Evolutionary conservation across 192 early-diverging fungal genomes (phyloP), one percentile per base, ranked within the genome.

Genomic region (Umbelopsis vinacea): DNA sequence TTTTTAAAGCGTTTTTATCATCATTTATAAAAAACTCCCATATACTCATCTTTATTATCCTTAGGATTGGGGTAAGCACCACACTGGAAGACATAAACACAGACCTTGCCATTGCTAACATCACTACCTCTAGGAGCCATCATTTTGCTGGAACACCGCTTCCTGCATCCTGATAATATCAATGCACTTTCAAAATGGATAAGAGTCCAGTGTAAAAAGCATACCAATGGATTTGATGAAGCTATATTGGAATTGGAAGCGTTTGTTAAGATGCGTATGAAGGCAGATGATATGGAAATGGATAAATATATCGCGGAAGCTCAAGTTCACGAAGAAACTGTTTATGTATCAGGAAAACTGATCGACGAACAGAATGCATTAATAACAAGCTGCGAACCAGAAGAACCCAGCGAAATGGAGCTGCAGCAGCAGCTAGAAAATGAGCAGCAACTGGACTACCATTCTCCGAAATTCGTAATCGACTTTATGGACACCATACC

Each of bases 161-260:
- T 91, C 76, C 78, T 81, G 0, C 78, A 81, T 23, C 24, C 73
- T 1, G 60, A 78, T 6, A 86, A 85, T 38, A 69, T 82, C 3
- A n/a, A 69, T 19, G 81, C 83, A 38, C 80, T 95, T 22, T 92
- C 93, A 2, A 81, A 82, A 47, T 95, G 93, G 93, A 86, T 93
- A 26, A 79, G 84, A 21, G 57, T 35, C 14, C 79, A 69, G 8
- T 72, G 77, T 21, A 72, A 71, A 46, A 80, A 47, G 53, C 70
- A 29, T 0, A 70, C 53, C 40, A 11, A 23, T 11, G 53, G 71
- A 12, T 86, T 86, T 46, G 80, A 75, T 10, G 52, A 71, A 37
- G 82, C 73, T 24, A 57, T 74, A 38, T 8, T 26, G n/a, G 46
- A 67, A 4, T 19, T 74, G 19, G 35, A 14, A 8, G 43, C 21